Base-by-base conservation (phyloP, 2,329 filamentous ascomycete species). In the Penicillium sp. region DNA sequence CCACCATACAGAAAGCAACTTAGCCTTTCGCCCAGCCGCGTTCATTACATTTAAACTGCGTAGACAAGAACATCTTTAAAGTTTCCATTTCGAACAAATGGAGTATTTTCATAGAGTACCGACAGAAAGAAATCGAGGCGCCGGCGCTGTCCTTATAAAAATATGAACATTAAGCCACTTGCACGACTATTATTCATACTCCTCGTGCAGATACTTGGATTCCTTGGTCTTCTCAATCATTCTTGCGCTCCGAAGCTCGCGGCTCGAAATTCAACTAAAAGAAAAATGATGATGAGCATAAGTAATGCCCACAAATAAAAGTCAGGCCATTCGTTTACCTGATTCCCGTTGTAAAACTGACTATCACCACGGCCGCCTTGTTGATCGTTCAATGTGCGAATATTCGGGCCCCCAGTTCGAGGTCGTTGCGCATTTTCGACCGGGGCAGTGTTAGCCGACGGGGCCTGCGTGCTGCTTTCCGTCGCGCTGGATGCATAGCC, bases 331-430 rank as follows among this genome's bases (percentile, higher is more conserved):
- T 4, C 8, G 72, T 81, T 69, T 74, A 90, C 87, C 65, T 88
- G 88, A 63, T 95, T 96, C 1, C 90, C 90, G 62, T 96, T 96
- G 64, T 96, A 95, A 40, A 94, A 79, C 62, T 94, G 85, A 39
- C 82, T 78, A 53, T 84, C 77, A 47, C 79, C 69, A 45, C 75
- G 74, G 35, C 76, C 73, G 51, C 79, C 73, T 18, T 76, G 72
- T 35, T 76, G 72, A 50, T 83, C 79, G 54, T 71, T 69, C 46
- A 84, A 66, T 1, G 78, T 82, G 43, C 75, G 69, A 26, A 78
- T 67, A 35, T 72, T 74, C n/a, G 67, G 63, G 5, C 65, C 64
- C 2, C 51, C 43, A 9, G 48, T 46, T 26, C 55, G 55, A 29
- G 54, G 41, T 26, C 58, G 56, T 24, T 44, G 47, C 26, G 48